Conservation (phyloP, 768 basidiomycete species). For the Boletus tylopilopsis region DNA sequence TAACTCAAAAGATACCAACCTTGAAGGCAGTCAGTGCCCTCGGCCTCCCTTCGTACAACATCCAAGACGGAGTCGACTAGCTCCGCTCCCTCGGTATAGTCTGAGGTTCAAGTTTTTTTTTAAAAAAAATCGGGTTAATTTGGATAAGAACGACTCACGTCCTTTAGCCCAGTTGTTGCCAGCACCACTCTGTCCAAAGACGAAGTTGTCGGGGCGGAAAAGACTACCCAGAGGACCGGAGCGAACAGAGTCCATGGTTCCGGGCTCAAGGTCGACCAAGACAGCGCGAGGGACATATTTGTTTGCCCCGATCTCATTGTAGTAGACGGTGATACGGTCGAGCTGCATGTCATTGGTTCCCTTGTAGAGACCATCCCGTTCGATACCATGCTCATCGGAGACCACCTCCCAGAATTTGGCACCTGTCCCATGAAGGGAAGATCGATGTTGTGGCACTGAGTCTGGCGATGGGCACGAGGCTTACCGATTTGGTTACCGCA, state of each 20-base stretch:
- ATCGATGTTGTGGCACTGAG: slow-evolving; percentile 15
- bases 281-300: slow-evolving; percentile 99
- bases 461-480: slow-evolving; percentile 30
- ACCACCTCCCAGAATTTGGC: slow-evolving; percentile 98
- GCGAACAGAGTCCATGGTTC: slow-evolving; percentile 92
- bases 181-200: slow-evolving; percentile 96
- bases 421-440: slow-evolving; percentile 44
- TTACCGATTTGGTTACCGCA: slow-evolving; percentile 99
- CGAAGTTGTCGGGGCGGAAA: slow-evolving; percentile 98
- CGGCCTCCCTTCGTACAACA: slow-evolving; percentile 98
- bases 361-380: slow-evolving; percentile 88
- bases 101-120: slow-evolving; percentile 1
- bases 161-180: slow-evolving; percentile 99
- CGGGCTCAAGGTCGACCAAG: slow-evolving; percentile 96
- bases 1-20: slow-evolving; percentile 47
- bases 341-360: slow-evolving; percentile 94
- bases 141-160: slow-evolving; percentile 57
- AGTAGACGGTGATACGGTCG: slow-evolving; percentile 97
- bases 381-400: slow-evolving; percentile 97
- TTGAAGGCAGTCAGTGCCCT: slow-evolving; percentile 95
- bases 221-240: slow-evolving; percentile 86
- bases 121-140: not conserved
- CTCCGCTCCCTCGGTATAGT: slow-evolving; percentile 96
- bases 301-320: slow-evolving; percentile 91
- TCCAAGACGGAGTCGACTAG: slow-evolving; percentile 97